Conservation (phyloP, 2,329 filamentous ascomycete species). For the Aspergillus cejpii region DNA sequence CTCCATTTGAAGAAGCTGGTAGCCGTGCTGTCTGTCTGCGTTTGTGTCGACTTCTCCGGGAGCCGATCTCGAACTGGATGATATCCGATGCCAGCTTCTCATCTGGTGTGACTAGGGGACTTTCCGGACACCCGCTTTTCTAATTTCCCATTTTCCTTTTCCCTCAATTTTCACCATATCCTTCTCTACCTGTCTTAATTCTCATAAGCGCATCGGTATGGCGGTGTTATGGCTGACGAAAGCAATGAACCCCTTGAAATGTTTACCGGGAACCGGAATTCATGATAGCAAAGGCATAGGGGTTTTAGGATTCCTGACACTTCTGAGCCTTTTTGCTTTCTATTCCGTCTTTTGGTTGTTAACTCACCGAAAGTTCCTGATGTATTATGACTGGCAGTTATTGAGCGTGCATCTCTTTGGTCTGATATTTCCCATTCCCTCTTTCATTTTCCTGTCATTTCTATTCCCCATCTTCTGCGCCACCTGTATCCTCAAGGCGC, state of each 20-base stretch:
- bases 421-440: slow-evolving; percentile 17
- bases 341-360: slow-evolving; percentile 10
- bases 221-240: slow-evolving; percentile 35
- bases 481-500: slow-evolving; percentile 4
- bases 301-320: neutral
- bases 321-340: slow-evolving; percentile 8
- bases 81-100: no score
- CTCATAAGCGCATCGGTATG: slow-evolving; percentile 18
- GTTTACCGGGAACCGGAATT: slow-evolving; percentile 14
- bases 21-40: slow-evolving; percentile 1
- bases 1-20: neutral
- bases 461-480: slow-evolving; percentile 5
- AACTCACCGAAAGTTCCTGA: slow-evolving; percentile 23
- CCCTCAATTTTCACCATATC: slow-evolving; percentile 1
- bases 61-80: no score
- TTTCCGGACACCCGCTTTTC: slow-evolving; percentile 2
- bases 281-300: neutral
- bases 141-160: slow-evolving; percentile 6
- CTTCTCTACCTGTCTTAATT: slow-evolving; percentile 16
- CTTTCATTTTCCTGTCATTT: slow-evolving; percentile 14
- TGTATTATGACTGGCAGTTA: slow-evolving; percentile 30
- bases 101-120: no score
- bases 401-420: slow-evolving; percentile 34
- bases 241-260: slow-evolving; percentile 28
- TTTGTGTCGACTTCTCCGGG: neutral